Percentiles rank a stretch among this genome's conserved stretches.
phyloP scores from a whole-genome alignment of 164 flowering plant genomes.

The Magnolia sinica region DNA sequence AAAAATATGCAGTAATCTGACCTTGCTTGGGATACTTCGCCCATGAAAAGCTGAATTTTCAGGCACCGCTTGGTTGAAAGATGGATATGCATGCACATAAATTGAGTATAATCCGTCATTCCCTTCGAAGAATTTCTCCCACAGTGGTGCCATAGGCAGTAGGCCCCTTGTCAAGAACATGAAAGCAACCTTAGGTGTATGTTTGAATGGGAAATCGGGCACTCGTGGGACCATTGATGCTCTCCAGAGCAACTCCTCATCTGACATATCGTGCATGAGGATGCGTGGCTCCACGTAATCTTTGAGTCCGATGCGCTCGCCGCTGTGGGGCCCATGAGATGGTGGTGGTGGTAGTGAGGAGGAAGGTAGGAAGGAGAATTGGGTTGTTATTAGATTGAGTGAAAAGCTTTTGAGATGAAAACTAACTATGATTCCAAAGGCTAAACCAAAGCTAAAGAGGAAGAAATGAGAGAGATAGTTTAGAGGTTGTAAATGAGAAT shows the following conservation, averaged over 20 bases:
- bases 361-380: slow-evolving; percentile 13
- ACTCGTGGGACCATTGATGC: slow-evolving; percentile 47
- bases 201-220: slow-evolving; percentile 23
- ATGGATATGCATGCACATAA: slow-evolving; percentile 54
- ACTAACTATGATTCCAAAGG: slow-evolving; percentile 2
- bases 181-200: slow-evolving; percentile 54
- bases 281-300: slow-evolving; percentile 27
- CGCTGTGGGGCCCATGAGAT: background rate
- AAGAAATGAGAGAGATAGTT: slow-evolving; percentile 6
- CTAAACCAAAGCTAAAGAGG: slow-evolving; percentile 10
- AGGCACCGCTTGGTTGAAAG: slow-evolving; percentile 35
- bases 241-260: slow-evolving; percentile 9
- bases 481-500: slow-evolving; percentile 3
- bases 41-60: slow-evolving; percentile 39
- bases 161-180: slow-evolving; percentile 50
- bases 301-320: slow-evolving; percentile 15
- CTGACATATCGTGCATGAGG: slow-evolving; percentile 26
- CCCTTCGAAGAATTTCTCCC: slow-evolving; percentile 63
- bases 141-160: slow-evolving; percentile 46
- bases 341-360: background rate
- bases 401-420: slow-evolving; percentile 3
- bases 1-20: slow-evolving; percentile 15
- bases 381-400: slow-evolving; percentile 10
- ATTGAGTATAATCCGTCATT: slow-evolving; percentile 47
- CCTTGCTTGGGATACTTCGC: slow-evolving; percentile 60